Conservation (phyloP, 768 basidiomycete species). For the Trametes cinnabarina region DNA sequence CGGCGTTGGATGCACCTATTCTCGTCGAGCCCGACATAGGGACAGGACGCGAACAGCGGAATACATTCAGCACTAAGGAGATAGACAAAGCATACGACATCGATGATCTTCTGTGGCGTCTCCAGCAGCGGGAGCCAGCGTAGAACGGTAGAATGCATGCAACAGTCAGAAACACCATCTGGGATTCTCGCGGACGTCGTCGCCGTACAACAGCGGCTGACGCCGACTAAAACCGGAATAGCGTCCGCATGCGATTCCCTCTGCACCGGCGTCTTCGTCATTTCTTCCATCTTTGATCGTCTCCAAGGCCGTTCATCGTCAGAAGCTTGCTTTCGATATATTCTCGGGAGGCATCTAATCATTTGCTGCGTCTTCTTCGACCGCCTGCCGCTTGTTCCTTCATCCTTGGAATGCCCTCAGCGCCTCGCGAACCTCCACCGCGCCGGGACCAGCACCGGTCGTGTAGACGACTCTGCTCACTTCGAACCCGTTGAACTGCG, state of each 20-base stretch:
- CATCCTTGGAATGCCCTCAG: conserved; percentile 47
- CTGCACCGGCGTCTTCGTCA: background rate
- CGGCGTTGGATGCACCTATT: no score
- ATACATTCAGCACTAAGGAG: background rate
- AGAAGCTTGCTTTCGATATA: background rate
- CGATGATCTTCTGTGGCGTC: background rate
- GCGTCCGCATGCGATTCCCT: background rate
- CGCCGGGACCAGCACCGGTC: conserved; percentile 51
- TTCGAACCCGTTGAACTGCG: conserved; percentile 92
- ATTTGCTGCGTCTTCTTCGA: conserved; percentile 7
- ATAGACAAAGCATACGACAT: background rate
- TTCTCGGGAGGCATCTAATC: no score
- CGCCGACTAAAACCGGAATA: background rate
- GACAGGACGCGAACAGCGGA: background rate
- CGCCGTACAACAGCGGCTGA: no score
- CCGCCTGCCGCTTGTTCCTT: background rate
- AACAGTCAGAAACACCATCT: background rate
- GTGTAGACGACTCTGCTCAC: conserved; percentile 80
- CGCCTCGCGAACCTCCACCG: conserved; percentile 49
- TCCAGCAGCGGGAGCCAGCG: background rate
- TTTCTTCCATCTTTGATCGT: conserved; percentile 7
- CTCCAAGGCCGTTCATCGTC: background rate
- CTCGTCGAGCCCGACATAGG: background rate
- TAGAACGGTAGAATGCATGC: background rate
- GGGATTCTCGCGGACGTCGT: no score